Evolutionary conservation across 441 rosid genomes (phyloP), one percentile per base, ranked within the genome.

Genomic region (Syzygium syzygioides): DNA sequence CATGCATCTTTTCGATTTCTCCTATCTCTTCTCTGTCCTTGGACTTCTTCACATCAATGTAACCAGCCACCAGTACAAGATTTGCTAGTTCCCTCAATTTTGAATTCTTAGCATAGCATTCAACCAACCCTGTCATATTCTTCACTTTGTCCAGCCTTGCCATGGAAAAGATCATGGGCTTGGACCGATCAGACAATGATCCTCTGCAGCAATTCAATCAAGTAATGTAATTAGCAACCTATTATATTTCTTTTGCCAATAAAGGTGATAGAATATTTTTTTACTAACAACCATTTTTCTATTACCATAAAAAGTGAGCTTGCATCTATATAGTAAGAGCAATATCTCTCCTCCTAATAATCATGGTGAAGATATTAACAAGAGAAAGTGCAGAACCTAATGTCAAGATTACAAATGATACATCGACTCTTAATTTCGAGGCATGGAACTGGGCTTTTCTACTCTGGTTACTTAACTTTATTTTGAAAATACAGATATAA

Each of bases 141-240:
- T 98, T 97, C 83, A 97, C 99, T 64, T 89, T 92, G 92, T 98
- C 99, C 79, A 98, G 93, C 94, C 99, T 96, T 55, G 99, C 99
- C 99, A 98, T 98, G 84, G 99, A 97, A 91, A 97, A 98, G 53
- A 98, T 93, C 87, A 96, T 83, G 60, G 99, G 99, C 93, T 97
- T 98, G 14, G 96, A 94, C 90, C 84, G 92, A 93, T 97, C 99
- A 14, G 88, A 94, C 94, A 98, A 88, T 32, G 92, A 91, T 86
- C 99, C 99, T 30, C 98, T 98, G 95, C 89, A 93, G 71, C 54
- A 54, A 79, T 34, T 89, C 64, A 90, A 87, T 18, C 18, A 62
- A 62, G 17, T 76, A 15, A 76, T 23, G 52, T 76, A 41, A 76
- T 76, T 76, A 76, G 83, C 83, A 41, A 41, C n/a, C 83, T 25